Evolutionary conservation across 176 grass and related monocot species (phyloP).

Genomic region (Zea mays): Zm-B73-REFERENCE-NAM-5.0 NC_050098.1:136790501-136791000

Average conservation of each 20-base stretch:
- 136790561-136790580: too few relatives aligned
- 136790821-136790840: constrained; percentile 13
- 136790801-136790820: background rate
- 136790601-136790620: too few relatives aligned
- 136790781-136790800: background rate
- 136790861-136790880: constrained; percentile 25
- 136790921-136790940: background rate
- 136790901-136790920: constrained; percentile 32
- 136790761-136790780: background rate
- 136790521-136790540: too few relatives aligned
- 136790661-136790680: background rate
- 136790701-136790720: background rate
- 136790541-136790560: too few relatives aligned
- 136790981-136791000: background rate
- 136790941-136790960: background rate
- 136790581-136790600: background rate
- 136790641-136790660: background rate
- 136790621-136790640: too few relatives aligned
- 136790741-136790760: constrained; percentile 36
- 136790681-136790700: background rate
- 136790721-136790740: constrained; percentile 35
- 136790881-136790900: constrained; percentile 23
- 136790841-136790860: constrained; percentile 27
- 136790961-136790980: background rate
- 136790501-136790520: too few relatives aligned